Percentiles rank a stretch among this genome's conserved stretches.
These are phyloP conservation scores for Plasmodium adleri DNA, from an alignment of 169 alveolate species.

Conservation along the genomic window DNA sequence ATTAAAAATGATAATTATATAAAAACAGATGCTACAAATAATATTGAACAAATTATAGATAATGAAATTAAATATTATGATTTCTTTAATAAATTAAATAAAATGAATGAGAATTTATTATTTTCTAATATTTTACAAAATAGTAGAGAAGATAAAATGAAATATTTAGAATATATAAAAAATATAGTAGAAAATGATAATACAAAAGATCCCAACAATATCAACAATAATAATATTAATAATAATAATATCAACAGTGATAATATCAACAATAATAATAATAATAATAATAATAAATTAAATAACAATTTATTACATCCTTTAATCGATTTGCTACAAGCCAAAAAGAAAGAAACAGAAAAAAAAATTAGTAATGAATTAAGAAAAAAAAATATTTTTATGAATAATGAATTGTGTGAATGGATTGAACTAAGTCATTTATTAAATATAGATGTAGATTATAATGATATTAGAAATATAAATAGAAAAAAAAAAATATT, in stretches of 20 bases:
- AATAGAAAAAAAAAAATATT: constrained; percentile 24
- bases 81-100: constrained; percentile 44
- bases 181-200: background rate
- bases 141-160: constrained; percentile 39
- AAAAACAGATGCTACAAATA: constrained; percentile 18
- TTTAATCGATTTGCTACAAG: constrained; percentile 21
- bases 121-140: constrained; percentile 12
- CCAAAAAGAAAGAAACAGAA: constrained; percentile 43
- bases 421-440: constrained; percentile 69
- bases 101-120: constrained; percentile 39
- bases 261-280: background rate
- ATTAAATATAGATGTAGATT: constrained; percentile 57
- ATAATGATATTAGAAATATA: constrained; percentile 31
- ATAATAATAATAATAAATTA: background rate
- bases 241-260: too few relatives aligned
- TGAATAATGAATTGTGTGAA: constrained; percentile 75
- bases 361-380: constrained; percentile 27
- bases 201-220: background rate
- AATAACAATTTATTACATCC: constrained; percentile 16
- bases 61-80: constrained; percentile 46
- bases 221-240: background rate
- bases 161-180: constrained; percentile 34
- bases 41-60: constrained; percentile 42
- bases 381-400: constrained; percentile 34
- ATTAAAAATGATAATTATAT: background rate